A percentile compares a stretch with the other conserved stretches of the same genome.
phyloP scores from a whole-genome alignment of 305 asterid genomes.

The Fraxinus sp. region DNA sequence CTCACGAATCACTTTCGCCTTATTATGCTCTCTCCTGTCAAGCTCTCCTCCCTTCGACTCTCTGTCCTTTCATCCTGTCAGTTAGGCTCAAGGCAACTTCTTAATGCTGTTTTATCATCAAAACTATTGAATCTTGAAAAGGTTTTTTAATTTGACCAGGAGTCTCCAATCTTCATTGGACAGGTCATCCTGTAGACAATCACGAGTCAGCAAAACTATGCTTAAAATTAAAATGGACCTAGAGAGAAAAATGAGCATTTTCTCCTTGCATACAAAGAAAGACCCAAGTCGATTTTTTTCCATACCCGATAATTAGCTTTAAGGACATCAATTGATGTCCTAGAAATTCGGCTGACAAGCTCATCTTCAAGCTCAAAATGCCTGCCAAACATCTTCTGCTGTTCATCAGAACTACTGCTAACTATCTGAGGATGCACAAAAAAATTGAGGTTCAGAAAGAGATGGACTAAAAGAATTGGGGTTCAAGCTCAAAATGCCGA shows the following conservation, averaged over 20 bases:
- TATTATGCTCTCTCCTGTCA: not conserved
- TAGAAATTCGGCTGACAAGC: conserved; percentile 89
- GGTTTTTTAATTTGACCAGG: conserved; percentile 64
- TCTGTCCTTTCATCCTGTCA: not conserved
- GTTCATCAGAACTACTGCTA: conserved; percentile 83
- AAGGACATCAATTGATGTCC: conserved; percentile 82
- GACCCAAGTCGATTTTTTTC: not conserved
- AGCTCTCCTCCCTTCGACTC: not conserved
- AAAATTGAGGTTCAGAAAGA: not conserved
- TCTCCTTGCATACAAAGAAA: conserved; percentile 1
- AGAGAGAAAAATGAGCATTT: not conserved
- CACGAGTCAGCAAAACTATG: not conserved
- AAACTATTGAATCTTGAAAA: conserved; percentile 54
- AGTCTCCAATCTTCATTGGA: conserved; percentile 70
- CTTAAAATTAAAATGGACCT: not conserved
- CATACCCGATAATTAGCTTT: conserved; percentile 83
- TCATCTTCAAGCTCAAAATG: conserved; percentile 91
- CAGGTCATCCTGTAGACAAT: conserved; percentile 61
- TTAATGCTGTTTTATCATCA: not conserved
- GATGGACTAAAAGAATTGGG: not conserved
- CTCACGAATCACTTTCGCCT: not conserved
- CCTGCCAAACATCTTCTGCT: conserved; percentile 91
- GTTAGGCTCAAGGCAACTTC: not conserved
- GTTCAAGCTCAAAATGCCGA: not conserved
- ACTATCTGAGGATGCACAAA: conserved; percentile 49